Percentiles rank a stretch among this genome's conserved stretches.
phyloP scores from a whole-genome alignment of 495 filamentous ascomycete genomes.

The Podospora tetraspora region DNA sequence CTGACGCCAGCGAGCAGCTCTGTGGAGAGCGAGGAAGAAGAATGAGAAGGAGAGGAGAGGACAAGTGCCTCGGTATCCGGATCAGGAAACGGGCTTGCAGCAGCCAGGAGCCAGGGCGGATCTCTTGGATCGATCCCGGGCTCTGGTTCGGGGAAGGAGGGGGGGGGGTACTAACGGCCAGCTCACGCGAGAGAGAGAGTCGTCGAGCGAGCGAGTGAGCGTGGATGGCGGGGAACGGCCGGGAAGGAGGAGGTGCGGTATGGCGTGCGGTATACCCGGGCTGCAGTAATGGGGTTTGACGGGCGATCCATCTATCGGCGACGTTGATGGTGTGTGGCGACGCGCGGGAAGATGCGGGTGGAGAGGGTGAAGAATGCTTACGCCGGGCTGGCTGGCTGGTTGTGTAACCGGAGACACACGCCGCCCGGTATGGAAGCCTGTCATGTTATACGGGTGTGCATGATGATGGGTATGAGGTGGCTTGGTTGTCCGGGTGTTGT shows the following conservation, averaged over 20 bases:
- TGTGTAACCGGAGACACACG: neutral
- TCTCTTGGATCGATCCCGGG: neutral
- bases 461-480: neutral
- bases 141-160: neutral
- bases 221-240: neutral
- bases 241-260: neutral
- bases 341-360: neutral
- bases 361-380: neutral
- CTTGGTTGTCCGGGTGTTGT: neutral
- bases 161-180: neutral
- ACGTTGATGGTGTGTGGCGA: neutral
- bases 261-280: neutral
- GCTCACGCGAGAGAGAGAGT: neutral
- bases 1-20: neutral
- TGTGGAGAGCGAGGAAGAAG: neutral
- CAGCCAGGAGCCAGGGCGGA: neutral
- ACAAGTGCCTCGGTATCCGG: neutral
- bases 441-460: neutral
- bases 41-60: neutral
- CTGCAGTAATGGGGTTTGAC: neutral
- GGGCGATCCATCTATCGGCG: neutral
- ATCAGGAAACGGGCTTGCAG: neutral
- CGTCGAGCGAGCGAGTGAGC: neutral
- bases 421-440: neutral
- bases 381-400: neutral